These are phyloP conservation scores for Coemansia sp. DNA, from an alignment of 192 early-diverging fungal species.

Conservation along the genomic window DNA sequence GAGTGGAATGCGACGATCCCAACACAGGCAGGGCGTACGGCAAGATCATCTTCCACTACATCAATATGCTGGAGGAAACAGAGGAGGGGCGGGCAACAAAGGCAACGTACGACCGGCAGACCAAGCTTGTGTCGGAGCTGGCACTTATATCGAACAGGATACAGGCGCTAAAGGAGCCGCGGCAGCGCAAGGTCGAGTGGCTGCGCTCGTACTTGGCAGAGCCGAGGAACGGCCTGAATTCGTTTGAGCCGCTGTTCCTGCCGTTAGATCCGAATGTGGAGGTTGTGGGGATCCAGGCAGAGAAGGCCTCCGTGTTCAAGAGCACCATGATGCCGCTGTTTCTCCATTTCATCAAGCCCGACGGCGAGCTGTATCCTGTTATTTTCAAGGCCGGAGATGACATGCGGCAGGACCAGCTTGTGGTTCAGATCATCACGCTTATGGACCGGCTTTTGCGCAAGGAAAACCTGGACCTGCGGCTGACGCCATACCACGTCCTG, in stretches of 20 bases:
- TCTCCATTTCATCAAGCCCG: constrained; percentile 79
- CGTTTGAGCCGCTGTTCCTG: constrained; percentile 82
- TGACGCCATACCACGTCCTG: constrained; percentile 95
- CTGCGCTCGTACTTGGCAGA: constrained; percentile 77
- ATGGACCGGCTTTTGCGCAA: constrained; percentile 96
- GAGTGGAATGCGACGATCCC: constrained; percentile 94
- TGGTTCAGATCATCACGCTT: constrained; percentile 95
- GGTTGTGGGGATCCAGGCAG: constrained; percentile 84
- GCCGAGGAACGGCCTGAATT: constrained; percentile 77
- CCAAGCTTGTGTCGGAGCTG: constrained; percentile 77
- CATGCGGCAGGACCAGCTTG: constrained; percentile 95
- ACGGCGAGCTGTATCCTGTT: constrained; percentile 88
- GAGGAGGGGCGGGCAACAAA: constrained; percentile 64
- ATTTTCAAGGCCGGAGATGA: constrained; percentile 99
- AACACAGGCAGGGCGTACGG: constrained; percentile 82
- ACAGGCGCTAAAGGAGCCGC: constrained; percentile 75
- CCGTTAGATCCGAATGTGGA: constrained; percentile 90
- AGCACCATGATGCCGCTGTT: constrained; percentile 86
- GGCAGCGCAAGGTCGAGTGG: constrained; percentile 89
- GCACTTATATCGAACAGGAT: constrained; percentile 75
- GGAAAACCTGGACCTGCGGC: constrained; percentile 91
- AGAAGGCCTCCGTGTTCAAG: constrained; percentile 85
- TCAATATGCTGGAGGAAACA: constrained; percentile 63
- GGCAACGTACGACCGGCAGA: constrained; percentile 79
- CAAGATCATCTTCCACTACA: constrained; percentile 82